Conservation (phyloP, 2,329 filamentous ascomycete genomes). For the Bipolaris zeicola region DNA sequence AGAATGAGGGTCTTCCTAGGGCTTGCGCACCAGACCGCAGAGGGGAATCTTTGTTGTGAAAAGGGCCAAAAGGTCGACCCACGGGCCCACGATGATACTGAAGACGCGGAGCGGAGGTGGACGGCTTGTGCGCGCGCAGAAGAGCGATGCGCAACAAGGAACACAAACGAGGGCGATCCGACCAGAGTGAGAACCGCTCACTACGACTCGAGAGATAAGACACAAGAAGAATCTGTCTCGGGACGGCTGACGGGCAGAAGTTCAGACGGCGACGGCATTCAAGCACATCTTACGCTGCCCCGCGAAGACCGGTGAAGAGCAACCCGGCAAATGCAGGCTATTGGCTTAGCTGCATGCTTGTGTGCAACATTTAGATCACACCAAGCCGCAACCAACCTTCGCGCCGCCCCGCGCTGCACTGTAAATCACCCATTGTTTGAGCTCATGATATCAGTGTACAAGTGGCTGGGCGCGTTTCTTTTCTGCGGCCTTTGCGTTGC, state of each 20-base stretch:
- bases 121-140: slow-evolving; percentile 29
- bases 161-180: slow-evolving; percentile 25
- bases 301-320: slow-evolving; percentile 46
- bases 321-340: slow-evolving; percentile 35
- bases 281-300: slow-evolving; percentile 40
- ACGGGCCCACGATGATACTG: slow-evolving; percentile 28
- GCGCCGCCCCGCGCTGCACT: slow-evolving; percentile 17
- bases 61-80: slow-evolving; percentile 31
- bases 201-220: slow-evolving; percentile 38
- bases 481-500: neutral
- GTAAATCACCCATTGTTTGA: slow-evolving; percentile 29
- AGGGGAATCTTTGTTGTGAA: slow-evolving; percentile 29
- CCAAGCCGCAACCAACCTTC: slow-evolving; percentile 36
- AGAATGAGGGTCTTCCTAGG: slow-evolving; percentile 27
- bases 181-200: slow-evolving; percentile 31
- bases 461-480: slow-evolving; percentile 14
- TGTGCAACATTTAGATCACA: slow-evolving; percentile 39
- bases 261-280: slow-evolving; percentile 32
- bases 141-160: slow-evolving; percentile 28
- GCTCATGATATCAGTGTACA: slow-evolving; percentile 12
- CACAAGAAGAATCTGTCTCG: slow-evolving; percentile 38
- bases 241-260: slow-evolving; percentile 35
- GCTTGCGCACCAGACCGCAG: slow-evolving; percentile 37
- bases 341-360: slow-evolving; percentile 41
- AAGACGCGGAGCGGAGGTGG: slow-evolving; percentile 23